A percentile compares a stretch with the other conserved stretches of the same genome.
Conservation (phyloP, 129 eudicot genomes). For the Glebionis coronaria region DNA sequence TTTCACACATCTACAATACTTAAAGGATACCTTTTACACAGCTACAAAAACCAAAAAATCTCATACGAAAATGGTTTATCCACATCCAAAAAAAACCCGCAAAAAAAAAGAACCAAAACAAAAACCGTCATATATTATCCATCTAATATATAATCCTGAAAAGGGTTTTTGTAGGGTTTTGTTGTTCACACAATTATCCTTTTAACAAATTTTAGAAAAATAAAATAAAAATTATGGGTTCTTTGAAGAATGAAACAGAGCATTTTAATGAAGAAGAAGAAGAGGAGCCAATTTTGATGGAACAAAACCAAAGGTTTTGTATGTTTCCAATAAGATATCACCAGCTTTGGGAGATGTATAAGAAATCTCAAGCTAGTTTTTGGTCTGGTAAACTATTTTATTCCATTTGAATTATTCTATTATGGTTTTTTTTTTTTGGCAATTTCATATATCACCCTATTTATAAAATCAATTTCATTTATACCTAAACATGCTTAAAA, state of each 20-base stretch:
- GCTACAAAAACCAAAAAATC: no score
- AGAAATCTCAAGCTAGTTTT: constrained; percentile 72
- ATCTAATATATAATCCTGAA: not conserved
- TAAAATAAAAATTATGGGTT: constrained; percentile 36
- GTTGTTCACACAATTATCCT: constrained; percentile 20
- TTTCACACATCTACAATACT: no score
- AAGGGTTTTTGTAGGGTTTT: constrained; percentile 59
- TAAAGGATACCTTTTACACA: no score
- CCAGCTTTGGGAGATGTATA: constrained; percentile 90
- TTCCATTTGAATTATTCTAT: not conserved
- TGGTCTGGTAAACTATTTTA: constrained; percentile 55
- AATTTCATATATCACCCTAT: no score
- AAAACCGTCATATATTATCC: constrained; percentile 11
- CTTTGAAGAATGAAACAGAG: constrained; percentile 44
- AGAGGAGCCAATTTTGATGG: constrained; percentile 55
- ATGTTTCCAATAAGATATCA: constrained; percentile 79
- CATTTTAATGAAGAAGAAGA: constrained; percentile 36
- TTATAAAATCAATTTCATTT: no score
- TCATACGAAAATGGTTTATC: no score
- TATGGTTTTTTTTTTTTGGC: not conserved
- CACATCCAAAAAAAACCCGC: no score
- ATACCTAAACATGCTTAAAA: no score
- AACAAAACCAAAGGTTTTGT: constrained; percentile 60
- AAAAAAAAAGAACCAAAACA: not conserved
- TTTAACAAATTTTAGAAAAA: not conserved